Evolutionary conservation across 2,329 filamentous ascomycete genomes (phyloP), one percentile per base, ranked within the genome.

Genomic region (Hymenoscyphus albidus): DNA sequence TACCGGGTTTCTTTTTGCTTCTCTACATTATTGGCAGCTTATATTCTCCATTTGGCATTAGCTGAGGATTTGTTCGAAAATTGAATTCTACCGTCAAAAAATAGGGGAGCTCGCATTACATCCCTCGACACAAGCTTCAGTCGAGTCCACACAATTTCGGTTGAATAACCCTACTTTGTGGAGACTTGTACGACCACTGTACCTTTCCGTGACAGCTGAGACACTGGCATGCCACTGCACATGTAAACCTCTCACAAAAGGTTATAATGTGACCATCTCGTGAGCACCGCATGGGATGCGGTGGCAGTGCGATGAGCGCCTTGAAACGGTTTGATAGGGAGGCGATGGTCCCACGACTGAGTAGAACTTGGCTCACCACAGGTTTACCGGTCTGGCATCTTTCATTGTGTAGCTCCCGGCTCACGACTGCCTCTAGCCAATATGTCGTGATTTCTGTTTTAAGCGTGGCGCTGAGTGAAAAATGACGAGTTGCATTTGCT

Each of bases 251-350:
- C 40, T 22, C 62, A 59, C 42, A 51, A 48, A 59, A 27, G 22
- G 14, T 40, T 22, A 10, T 40, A 63, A 54, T 63, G 62, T 63
- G 56, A 63, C 44, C 56, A 27, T 63, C 62, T 63, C 62, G 62
- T 63, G 62, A 63, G 62, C 42, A 63, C 62, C 42, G 62, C 62
- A 63, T 63, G 62, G 62, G 2, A 54, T 55, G 62, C 22, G 51
- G 62, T 63, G 62, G 57, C 62, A 63, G 56, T 54, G 42, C 27
- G 31, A 31, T 18, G 31, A 51, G 22, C 14, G 18, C 16, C n/a
- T 42, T 31, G 57, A 59, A 63, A 51, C 56, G 18, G 61, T 51
- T 63, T 62, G 54, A 58, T 59, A 63, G 62, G 38, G 38, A 38
- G 55, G 27, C 51, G 9, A n/a, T 10, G 16, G 62, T 63, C 31